Base-by-base conservation (phyloP, 202 grass and related monocot genomes). In the Digitaria exilis region DNA sequence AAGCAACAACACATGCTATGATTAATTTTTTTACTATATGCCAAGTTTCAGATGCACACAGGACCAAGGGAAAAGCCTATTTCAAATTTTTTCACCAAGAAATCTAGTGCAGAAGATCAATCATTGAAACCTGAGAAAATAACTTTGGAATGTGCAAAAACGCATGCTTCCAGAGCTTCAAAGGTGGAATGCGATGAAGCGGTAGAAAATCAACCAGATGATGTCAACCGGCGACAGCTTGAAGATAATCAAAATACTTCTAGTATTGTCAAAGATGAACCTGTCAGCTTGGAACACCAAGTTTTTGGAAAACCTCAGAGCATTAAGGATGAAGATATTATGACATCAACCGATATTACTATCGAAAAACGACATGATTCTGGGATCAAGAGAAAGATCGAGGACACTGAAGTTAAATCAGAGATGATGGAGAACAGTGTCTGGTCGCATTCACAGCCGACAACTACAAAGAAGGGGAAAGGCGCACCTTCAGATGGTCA, bases 21-120 rank as follows among this genome's bases (percentile, higher is more conserved):
- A 50, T 52, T 52, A 37, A 4, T 62, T 65, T 24, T n/a, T 65
- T 89, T 22, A 46, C 69, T 62, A 51, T 58, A 25, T 67, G 29
- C 26, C 11, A 31, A 71, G 57, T 56, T 65, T 58, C 82, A 98
- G 95, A 75, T 95, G 71, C 71, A 75, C 9, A 28, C 89, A n/a
- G 81, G 84, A 86, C 57, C 81, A 66, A 79, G 29, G 54, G 89
- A 88, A 54, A 91, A 93, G 62, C 84, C 84, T 28, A 95, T 98
- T 69, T 94, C 90, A 37, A 84, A 85, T 10, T 98, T 98, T 77
- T 98, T 98, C 50, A 58, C 41, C 25, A 93, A 84, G 82, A 93
- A 93, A 90, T 63, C 73, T 32, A 55, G 81, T n/a, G n/a, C 44
- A 31, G 7, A 46, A 66, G 24, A 75, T 31, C 73, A 83, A 61